phyloP scores from a whole-genome alignment of 441 rosid species.

The Iberis amara region DNA sequence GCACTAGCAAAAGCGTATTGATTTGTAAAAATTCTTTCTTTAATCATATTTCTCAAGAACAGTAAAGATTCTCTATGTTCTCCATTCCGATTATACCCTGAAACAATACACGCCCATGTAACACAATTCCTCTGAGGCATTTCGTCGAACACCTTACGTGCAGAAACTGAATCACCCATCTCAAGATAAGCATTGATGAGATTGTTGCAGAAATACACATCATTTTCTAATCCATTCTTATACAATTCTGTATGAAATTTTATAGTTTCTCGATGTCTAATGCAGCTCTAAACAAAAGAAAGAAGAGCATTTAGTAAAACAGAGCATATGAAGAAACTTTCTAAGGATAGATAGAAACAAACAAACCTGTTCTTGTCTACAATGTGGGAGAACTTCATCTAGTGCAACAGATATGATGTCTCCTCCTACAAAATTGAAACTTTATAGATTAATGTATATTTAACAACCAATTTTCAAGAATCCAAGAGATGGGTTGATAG shows the following conservation, averaged over 20 bases:
- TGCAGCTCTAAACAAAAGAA: constrained; percentile 18
- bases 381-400: no score
- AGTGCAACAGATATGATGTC: no score
- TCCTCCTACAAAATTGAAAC: no score
- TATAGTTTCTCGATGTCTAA: constrained; percentile 35
- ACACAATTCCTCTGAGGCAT: constrained; percentile 61
- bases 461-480: no score
- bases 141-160: constrained; percentile 61
- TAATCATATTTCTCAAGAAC: constrained; percentile 48
- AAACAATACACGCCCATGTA: constrained; percentile 75
- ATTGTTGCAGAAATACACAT: constrained; percentile 60
- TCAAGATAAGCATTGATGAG: constrained; percentile 48
- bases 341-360: no score
- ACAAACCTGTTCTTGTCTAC: no score
- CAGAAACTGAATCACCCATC: constrained; percentile 42
- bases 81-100: constrained; percentile 58
- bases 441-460: no score
- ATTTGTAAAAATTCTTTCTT: constrained; percentile 43
- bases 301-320: neutral
- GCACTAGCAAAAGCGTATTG: constrained; percentile 64
- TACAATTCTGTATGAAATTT: constrained; percentile 41
- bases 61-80: constrained; percentile 45
- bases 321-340: no score
- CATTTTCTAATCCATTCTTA: constrained; percentile 44
- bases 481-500: no score